These are phyloP conservation scores for Pholiota adiposa DNA, from an alignment of 1,284 basidiomycete species.

Conservation along the genomic window DNA sequence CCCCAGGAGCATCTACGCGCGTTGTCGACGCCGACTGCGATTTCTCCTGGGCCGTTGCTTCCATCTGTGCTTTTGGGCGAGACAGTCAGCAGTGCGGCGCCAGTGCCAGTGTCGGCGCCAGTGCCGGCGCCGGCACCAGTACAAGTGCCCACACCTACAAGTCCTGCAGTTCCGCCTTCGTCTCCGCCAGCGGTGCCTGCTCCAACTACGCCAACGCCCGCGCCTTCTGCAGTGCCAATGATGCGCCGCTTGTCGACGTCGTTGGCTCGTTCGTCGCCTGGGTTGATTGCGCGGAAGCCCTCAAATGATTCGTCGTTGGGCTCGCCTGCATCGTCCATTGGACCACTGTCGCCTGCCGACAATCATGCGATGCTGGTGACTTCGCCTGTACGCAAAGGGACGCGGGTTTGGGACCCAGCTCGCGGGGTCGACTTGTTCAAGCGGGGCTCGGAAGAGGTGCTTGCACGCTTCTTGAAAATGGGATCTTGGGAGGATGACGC, in stretches of 20 bases:
- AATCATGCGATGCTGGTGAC: conserved; percentile 27
- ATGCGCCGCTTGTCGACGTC: background rate
- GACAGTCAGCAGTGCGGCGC: background rate
- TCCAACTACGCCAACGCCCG: background rate
- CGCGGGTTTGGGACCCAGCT: conserved; percentile 78
- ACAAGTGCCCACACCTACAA: too few species aligned
- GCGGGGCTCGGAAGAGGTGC: conserved; percentile 80
- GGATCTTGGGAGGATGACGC: conserved; percentile 67
- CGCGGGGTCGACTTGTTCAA: conserved; percentile 82
- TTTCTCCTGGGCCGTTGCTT: conserved; percentile 1
- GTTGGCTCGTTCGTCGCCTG: conserved; percentile 16
- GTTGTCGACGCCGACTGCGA: conserved; percentile 4
- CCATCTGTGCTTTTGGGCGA: background rate
- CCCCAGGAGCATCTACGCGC: background rate
- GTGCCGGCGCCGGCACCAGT: too few species aligned
- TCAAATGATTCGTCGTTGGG: conserved; percentile 46
- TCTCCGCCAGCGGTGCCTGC: background rate
- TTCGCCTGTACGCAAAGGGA: conserved; percentile 43
- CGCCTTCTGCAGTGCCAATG: background rate
- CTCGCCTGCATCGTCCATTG: conserved; percentile 55
- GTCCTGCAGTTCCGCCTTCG: background rate
- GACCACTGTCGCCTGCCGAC: conserved; percentile 50
- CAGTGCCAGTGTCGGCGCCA: background rate
- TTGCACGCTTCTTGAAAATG: conserved; percentile 78
- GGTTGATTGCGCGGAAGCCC: conserved; percentile 35